Evolutionary conservation across 441 rosid species (phyloP), one percentile per base, ranked within the genome.

Genomic region (Croton laevigatus): DNA sequence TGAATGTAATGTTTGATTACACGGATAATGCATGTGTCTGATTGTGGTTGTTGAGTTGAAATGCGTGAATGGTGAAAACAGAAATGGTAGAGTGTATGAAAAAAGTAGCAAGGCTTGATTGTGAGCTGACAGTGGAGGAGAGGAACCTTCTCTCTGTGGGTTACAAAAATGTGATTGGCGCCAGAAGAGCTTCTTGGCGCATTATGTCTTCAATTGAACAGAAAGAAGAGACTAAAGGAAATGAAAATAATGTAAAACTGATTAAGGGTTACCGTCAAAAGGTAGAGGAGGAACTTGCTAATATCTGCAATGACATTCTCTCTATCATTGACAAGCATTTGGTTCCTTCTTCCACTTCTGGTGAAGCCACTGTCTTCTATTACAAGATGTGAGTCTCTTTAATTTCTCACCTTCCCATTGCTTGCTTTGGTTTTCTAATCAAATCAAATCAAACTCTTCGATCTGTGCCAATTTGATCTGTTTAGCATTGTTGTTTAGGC

Each of bases 61-160:
- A 42, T 5, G 11, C 7, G 11, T 46, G 11, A 27, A 27, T 66
- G 44, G 32, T 62, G 68, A 14, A 27, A 19, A 52, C 86, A 95
- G 99, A 95, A 84, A 95, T 95, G 99, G 96, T 95, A 6, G 99
- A 95, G 79, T 69, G 91, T 82, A 95, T 93, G 98, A 91, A 95
- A 74, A 87, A 85, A 57, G 89, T 95, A 66, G 99, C 98, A 1
- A 87, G 75, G 62, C 90, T 95, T 19, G 85, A 88, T 74, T 82
- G 91, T 32, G 95, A 95, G 81, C 83, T 93, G 44, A 88, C 94
- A 0, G 93, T 92, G 54, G 97, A 92, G 76, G 97, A 92, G 84
- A 86, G 97, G 86, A 92, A 92, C 79, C 87, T 92, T 6, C 88
- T 92, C 8, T 92, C 97, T 0, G 97, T 92, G 38, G 97, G 97